These are phyloP conservation scores for Tephrocybe sp. DNA, from an alignment of 768 basidiomycete species.

Conservation along the genomic window DNA sequence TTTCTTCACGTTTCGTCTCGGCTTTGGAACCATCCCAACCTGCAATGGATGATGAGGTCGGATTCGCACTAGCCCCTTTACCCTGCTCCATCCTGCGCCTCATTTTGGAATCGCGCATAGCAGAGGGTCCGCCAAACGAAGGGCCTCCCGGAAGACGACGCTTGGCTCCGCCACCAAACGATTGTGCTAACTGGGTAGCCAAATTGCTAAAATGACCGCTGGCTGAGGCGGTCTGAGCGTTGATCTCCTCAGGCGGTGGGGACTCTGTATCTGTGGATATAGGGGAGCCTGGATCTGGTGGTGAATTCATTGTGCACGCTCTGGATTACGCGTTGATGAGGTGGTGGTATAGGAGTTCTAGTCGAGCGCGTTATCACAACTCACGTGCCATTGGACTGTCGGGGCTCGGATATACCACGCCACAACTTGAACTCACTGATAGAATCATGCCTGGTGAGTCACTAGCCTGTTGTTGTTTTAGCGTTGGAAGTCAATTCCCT, in stretches of 20 bases:
- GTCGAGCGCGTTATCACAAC: too few relatives aligned
- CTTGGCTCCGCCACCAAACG: conserved; percentile 40
- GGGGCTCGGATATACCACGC: too few relatives aligned
- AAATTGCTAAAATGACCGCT: conserved; percentile 27
- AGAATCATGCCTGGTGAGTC: too few relatives aligned
- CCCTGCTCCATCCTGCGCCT: conserved; percentile 46
- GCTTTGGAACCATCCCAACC: conserved; percentile 31
- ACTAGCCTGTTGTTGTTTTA: too few relatives aligned
- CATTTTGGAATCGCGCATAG: conserved; percentile 50
- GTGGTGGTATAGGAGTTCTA: too few relatives aligned
- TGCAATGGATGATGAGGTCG: conserved; percentile 16
- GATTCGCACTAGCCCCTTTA: conserved; percentile 19
- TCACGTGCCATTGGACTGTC: too few relatives aligned
- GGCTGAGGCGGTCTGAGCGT: conserved; percentile 19
- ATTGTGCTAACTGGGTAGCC: conserved; percentile 33
- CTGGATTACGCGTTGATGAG: too few relatives aligned
- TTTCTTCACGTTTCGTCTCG: conserved; percentile 49
- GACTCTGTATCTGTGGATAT: conserved; percentile 45
- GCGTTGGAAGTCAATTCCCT: neutral
- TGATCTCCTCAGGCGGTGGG: conserved; percentile 41
- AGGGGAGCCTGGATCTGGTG: conserved; percentile 38
- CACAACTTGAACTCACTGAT: too few relatives aligned
- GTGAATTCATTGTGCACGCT: conserved; percentile 39
- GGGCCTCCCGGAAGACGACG: conserved; percentile 52
- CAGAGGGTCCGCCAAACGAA: conserved; percentile 38